Evolutionary conservation across 116 monocot species (phyloP).

Genomic region (Posidonia oceanica): DNA sequence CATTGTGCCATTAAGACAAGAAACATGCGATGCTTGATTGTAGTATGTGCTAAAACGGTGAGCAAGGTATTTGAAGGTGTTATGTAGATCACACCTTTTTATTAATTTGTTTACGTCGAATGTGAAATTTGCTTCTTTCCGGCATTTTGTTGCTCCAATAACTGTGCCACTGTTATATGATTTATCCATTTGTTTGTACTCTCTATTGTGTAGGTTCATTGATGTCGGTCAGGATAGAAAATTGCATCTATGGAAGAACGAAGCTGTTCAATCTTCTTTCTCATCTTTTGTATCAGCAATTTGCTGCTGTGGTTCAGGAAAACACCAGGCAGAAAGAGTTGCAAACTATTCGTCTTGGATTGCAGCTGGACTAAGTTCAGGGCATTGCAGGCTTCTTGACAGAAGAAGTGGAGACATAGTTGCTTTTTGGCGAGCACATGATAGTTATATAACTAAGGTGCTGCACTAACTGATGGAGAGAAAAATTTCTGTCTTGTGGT

Average conservation of each 20-base stretch:
- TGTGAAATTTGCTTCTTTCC: too few relatives aligned
- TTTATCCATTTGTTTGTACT: neutral
- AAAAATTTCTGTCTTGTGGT: neutral
- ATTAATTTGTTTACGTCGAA: too few relatives aligned
- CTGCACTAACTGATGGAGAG: neutral
- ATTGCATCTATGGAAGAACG: constrained; percentile 81
- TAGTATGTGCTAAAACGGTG: neutral
- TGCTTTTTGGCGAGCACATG: constrained; percentile 83
- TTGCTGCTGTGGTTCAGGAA: constrained; percentile 69
- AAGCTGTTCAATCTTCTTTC: constrained; percentile 48
- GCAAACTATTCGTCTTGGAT: constrained; percentile 39
- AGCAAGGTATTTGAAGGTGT: too few relatives aligned
- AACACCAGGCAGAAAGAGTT: constrained; percentile 23
- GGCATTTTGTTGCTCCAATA: too few relatives aligned
- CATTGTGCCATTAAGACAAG: neutral
- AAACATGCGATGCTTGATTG: neutral
- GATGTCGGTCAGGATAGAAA: constrained; percentile 65
- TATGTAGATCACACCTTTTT: too few relatives aligned
- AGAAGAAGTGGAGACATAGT: constrained; percentile 65
- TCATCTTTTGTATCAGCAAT: constrained; percentile 81
- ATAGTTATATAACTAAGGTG: constrained; percentile 90
- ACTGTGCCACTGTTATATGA: neutral
- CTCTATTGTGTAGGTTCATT: constrained; percentile 52
- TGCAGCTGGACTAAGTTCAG: constrained; percentile 74
- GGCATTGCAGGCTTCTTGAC: constrained; percentile 86